A percentile compares a stretch with the other conserved stretches of the same genome.
Conservation (phyloP, 2,329 filamentous ascomycete species). For the Aquanectria penicillioides region DNA sequence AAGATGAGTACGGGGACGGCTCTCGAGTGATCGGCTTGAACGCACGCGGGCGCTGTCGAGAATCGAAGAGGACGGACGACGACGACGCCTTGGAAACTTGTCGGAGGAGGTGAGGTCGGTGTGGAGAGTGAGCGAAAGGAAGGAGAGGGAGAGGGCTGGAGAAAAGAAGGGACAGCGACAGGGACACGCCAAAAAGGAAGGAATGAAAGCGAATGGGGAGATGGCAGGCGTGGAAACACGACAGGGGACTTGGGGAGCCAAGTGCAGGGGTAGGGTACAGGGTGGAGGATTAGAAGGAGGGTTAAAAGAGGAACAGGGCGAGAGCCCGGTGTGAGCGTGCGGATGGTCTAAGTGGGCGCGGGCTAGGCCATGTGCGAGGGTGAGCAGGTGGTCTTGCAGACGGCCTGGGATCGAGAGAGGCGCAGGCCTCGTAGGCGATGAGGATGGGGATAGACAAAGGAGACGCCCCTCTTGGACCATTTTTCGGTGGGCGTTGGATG, state of each 20-base stretch:
- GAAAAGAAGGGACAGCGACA: constrained; percentile 45
- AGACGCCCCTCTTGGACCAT: background rate
- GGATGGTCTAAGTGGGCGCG: constrained; percentile 20
- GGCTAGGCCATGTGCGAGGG: constrained; percentile 17
- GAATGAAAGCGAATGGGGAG: constrained; percentile 46
- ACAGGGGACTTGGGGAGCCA: constrained; percentile 40
- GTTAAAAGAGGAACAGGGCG: constrained; percentile 26
- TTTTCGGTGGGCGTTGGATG: background rate
- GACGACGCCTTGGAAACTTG: constrained; percentile 47
- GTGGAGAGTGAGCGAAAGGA: constrained; percentile 39
- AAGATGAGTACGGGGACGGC: constrained; percentile 32
- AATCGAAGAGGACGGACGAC: constrained; percentile 42
- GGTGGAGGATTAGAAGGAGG: constrained; percentile 33
- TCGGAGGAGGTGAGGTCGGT: constrained; percentile 45
- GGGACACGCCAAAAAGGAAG: constrained; percentile 42
- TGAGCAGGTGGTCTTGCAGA: background rate
- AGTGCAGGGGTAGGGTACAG: constrained; percentile 22
- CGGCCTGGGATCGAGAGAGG: constrained; percentile 14
- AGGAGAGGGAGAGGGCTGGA: constrained; percentile 42
- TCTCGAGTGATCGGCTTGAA: constrained; percentile 37
- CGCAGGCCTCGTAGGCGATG: constrained; percentile 9
- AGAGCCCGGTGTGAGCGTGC: constrained; percentile 27
- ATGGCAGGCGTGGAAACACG: constrained; percentile 46
- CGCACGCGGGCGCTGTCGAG: constrained; percentile 44
- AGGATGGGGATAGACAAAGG: background rate